Percentiles rank a stretch among this genome's conserved stretches.
phyloP scores from a whole-genome alignment of 2,329 filamentous ascomycete species.

The Ascocoryne sarcoides region DNA sequence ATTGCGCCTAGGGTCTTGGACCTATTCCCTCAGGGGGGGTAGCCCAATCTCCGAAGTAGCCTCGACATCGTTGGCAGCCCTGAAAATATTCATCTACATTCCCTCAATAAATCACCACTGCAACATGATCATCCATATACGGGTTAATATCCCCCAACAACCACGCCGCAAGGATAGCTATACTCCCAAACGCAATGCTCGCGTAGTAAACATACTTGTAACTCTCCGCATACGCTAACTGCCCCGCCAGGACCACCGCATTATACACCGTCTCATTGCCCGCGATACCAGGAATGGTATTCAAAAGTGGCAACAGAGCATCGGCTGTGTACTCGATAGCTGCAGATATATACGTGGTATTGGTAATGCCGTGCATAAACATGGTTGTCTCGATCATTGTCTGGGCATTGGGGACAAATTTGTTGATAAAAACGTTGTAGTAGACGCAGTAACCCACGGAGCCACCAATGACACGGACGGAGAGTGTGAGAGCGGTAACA shows the following conservation, averaged over 20 bases:
- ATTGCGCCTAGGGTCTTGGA: too few species aligned
- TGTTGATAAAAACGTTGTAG: conserved; percentile 15
- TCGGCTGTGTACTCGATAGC: conserved; percentile 30
- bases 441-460: conserved; percentile 24
- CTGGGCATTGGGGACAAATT: conserved; percentile 25
- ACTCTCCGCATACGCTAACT: conserved; percentile 46
- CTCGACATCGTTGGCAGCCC: too few species aligned
- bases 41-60: too few species aligned
- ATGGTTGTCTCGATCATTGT: conserved; percentile 16
- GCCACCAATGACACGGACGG: conserved; percentile 61
- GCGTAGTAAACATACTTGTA: conserved; percentile 55
- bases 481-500: conserved; percentile 57
- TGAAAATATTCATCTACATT: too few species aligned
- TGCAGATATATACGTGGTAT: conserved; percentile 36
- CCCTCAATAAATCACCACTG: conserved; percentile 33
- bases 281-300: conserved; percentile 31
- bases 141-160: conserved; percentile 50
- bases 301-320: conserved; percentile 32
- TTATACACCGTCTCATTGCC: conserved; percentile 39
- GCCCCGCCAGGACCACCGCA: conserved; percentile 42
- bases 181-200: conserved; percentile 51
- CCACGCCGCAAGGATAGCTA: conserved; percentile 47
- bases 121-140: conserved; percentile 51
- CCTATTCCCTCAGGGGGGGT: too few species aligned
- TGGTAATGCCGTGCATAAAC: conserved; percentile 35